Evolutionary conservation across 805 yeast species (phyloP).

Genomic region (Yarrowia osloensis): DNA sequence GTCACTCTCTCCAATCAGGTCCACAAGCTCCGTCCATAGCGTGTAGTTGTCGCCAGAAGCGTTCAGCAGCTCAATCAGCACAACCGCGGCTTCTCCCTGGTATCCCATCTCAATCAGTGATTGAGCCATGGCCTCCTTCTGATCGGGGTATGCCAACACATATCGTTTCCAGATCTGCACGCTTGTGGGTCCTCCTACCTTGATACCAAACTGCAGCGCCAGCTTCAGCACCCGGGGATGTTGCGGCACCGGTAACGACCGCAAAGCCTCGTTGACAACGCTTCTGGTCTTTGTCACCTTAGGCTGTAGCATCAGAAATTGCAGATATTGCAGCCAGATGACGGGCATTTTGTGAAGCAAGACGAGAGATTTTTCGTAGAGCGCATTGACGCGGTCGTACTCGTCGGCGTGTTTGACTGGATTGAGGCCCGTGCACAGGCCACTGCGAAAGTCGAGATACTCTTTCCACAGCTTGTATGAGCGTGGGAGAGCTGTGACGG

Average conservation of each 20-base stretch:
- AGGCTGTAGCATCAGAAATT: slow-evolving; percentile 45
- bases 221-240: slow-evolving; percentile 59
- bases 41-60: slow-evolving; percentile 50
- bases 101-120: slow-evolving; percentile 36
- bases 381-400: slow-evolving; percentile 44
- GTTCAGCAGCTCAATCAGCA: slow-evolving; percentile 44
- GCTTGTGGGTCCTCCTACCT: slow-evolving; percentile 48
- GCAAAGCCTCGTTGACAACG: slow-evolving; percentile 54
- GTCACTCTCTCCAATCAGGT: slow-evolving; percentile 40
- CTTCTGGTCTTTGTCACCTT: slow-evolving; percentile 47
- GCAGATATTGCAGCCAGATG: slow-evolving; percentile 56
- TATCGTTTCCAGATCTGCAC: slow-evolving; percentile 45
- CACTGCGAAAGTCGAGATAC: slow-evolving; percentile 50
- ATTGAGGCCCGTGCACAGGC: slow-evolving; percentile 39
- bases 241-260: slow-evolving; percentile 52
- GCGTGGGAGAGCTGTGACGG: slow-evolving; percentile 48
- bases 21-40: slow-evolving; percentile 51
- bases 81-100: slow-evolving; percentile 39
- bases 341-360: slow-evolving; percentile 50
- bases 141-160: slow-evolving; percentile 37
- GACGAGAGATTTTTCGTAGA: slow-evolving; percentile 53
- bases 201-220: slow-evolving; percentile 53
- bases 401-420: slow-evolving; percentile 41
- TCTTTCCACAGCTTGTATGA: slow-evolving; percentile 58
- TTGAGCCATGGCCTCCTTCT: slow-evolving; percentile 39